A percentile compares a stretch with the other conserved stretches of the same genome.
phyloP scores from a whole-genome alignment of 116 monocot genomes.

The Dioscorea cayenensis region DNA sequence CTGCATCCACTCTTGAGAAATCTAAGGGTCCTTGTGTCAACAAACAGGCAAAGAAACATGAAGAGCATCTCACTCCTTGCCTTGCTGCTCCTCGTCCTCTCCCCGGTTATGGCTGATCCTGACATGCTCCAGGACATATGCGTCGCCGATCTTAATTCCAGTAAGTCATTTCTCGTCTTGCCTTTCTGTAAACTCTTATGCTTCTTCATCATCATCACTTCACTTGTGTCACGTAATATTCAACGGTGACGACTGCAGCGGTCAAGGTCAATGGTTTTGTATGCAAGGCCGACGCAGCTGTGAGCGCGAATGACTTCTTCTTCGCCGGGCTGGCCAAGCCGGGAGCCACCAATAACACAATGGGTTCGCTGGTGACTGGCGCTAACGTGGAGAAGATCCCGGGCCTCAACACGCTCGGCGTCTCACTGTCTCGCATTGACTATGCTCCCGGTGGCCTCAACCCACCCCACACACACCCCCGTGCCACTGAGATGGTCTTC shows the following conservation, averaged over 20 bases:
- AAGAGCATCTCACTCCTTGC: not conserved
- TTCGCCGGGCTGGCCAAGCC: conserved; percentile 13
- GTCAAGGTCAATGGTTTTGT: conserved; percentile 28
- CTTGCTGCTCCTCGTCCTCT: conserved; percentile 4
- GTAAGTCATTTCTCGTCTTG: conserved; percentile 4
- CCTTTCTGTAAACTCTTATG: not conserved
- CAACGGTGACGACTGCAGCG: not conserved
- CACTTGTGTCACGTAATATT: not conserved
- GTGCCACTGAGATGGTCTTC: conserved; percentile 40
- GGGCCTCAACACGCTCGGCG: conserved; percentile 33
- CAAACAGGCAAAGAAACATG: not conserved
- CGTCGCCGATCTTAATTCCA: conserved; percentile 5
- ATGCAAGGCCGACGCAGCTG: conserved; percentile 14
- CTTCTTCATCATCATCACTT: not conserved
- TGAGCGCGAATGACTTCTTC: conserved; percentile 22
- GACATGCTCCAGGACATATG: conserved; percentile 7
- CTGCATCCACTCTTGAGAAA: not conserved
- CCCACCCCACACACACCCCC: conserved; percentile 39
- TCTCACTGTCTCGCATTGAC: conserved; percentile 27
- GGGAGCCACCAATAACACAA: conserved; percentile 20
- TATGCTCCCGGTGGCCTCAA: conserved; percentile 27
- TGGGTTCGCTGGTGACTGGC: conserved; percentile 17
- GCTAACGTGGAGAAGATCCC: conserved; percentile 24
- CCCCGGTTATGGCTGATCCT: conserved; percentile 18
- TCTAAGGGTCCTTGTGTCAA: not conserved